Percentiles rank a stretch among this genome's conserved stretches.
These are phyloP conservation scores for Heliamphora pulchella DNA, from an alignment of 179 eudicot species.

Conservation along the genomic window DNA sequence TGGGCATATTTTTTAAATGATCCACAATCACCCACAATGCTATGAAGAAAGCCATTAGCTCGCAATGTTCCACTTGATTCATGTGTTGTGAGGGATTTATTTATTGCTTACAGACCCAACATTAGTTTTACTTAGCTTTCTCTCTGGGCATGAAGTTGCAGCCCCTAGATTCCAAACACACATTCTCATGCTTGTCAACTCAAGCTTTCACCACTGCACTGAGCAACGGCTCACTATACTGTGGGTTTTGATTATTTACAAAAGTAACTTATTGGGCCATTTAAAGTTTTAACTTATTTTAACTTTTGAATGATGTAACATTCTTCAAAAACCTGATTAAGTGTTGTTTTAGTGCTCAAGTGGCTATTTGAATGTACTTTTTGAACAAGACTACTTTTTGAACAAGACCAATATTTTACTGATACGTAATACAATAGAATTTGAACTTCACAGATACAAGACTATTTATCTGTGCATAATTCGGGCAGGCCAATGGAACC, in stretches of 20 bases:
- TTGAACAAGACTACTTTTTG: too few relatives aligned
- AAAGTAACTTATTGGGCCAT: background rate
- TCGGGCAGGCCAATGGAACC: slow-evolving; percentile 3
- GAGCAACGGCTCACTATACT: background rate
- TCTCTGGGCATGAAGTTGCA: background rate
- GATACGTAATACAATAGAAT: too few relatives aligned
- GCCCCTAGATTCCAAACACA: background rate
- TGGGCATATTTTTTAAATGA: background rate
- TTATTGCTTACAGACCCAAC: background rate
- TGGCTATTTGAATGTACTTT: too few relatives aligned
- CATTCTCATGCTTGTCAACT: background rate
- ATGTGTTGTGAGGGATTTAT: background rate
- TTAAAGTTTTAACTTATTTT: background rate
- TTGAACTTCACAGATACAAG: too few relatives aligned
- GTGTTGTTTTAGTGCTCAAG: background rate
- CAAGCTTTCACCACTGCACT: background rate
- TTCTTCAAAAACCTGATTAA: background rate
- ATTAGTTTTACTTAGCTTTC: background rate
- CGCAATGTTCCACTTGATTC: background rate
- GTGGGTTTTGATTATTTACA: background rate
- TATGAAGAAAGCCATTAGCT: background rate
- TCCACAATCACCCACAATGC: background rate
- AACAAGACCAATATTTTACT: background rate
- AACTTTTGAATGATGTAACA: background rate
- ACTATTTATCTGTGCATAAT: background rate